Evolutionary conservation across 306 rosid genomes (phyloP), one percentile per base, ranked within the genome.

Genomic region (Dalbergia cultrata): DNA sequence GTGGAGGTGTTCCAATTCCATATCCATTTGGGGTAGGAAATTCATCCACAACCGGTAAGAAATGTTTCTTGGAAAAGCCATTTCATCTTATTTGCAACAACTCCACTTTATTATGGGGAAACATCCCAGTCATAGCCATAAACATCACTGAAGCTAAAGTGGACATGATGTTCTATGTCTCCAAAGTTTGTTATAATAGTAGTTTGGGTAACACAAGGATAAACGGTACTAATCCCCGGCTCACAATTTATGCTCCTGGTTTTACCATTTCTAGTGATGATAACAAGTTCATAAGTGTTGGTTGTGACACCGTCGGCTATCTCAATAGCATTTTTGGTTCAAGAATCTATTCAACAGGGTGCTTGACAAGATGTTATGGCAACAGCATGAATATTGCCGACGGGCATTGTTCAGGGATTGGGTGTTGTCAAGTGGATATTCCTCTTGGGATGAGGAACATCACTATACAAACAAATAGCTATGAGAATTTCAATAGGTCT

Each of bases 21-120:
- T 72, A 63, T 26, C 79, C 79, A 64, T 80, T 80, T 13, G 79
- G 79, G 0, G 31, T 72, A 9, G 83, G 83, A 3, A 66, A 5
- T 44, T 44, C 50, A 44, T 56, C 83, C 13, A 2, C 11, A 43
- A 43, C 57, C 13, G 37, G 72, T 12, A 3, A 67, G 37, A 70
- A 19, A 31, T 79, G 72, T 52, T 79, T 61, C 62, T 35, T 79
- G n/a, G 58, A 71, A 7, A 11, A 71, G 0, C 4, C 31, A 0
- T 52, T 80, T 45, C 9, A 14, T 0, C 58, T 80, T 14, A 61
- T 57, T 4, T 80, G 83, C 18, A 0, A 61, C 2, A 62, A 50
- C 4, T 17, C 59, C 64, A 1, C 0, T 13, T 10, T 70, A 10
- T 6, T 12, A 2, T 0, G 2, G 0, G 35, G 18, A 9, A 44